These are phyloP conservation scores for Saturnispora quitensis DNA, from an alignment of 805 yeast genomes.

Conservation along the genomic window DNA sequence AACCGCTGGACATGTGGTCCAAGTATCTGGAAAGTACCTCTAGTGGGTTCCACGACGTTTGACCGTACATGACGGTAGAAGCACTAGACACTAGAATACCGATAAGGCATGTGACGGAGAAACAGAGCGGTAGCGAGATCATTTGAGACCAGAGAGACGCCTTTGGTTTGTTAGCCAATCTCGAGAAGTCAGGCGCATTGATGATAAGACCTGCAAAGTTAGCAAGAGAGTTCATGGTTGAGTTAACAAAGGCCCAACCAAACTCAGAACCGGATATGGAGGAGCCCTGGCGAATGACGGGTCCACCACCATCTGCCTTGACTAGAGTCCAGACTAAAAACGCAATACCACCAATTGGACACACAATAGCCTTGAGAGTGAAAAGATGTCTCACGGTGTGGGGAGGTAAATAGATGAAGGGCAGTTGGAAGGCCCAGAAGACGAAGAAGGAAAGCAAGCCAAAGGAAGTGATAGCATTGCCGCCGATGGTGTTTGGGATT, in stretches of 20 bases:
- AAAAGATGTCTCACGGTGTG: slow-evolving; percentile 77
- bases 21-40: slow-evolving; percentile 64
- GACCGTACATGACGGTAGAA: slow-evolving; percentile 55
- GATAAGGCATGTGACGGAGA: slow-evolving; percentile 72
- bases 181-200: slow-evolving; percentile 83
- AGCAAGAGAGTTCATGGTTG: slow-evolving; percentile 73
- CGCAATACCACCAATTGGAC: slow-evolving; percentile 77
- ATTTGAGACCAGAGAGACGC: slow-evolving; percentile 49
- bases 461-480: slow-evolving; percentile 48
- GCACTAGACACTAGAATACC: slow-evolving; percentile 83
- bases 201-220: slow-evolving; percentile 85
- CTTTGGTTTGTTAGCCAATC: slow-evolving; percentile 57
- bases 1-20: slow-evolving; percentile 43
- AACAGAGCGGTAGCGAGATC: slow-evolving; percentile 64
- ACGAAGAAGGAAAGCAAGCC: slow-evolving; percentile 69
- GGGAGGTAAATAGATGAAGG: slow-evolving; percentile 74
- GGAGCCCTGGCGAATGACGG: slow-evolving; percentile 50
- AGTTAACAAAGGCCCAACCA: slow-evolving; percentile 76
- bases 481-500: slow-evolving; percentile 54
- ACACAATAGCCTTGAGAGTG: slow-evolving; percentile 68
- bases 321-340: slow-evolving; percentile 78
- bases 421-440: slow-evolving; percentile 73
- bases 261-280: slow-evolving; percentile 48
- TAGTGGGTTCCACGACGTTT: slow-evolving; percentile 75
- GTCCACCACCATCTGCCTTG: slow-evolving; percentile 74